These are phyloP conservation scores for Usnea hakonensis DNA, from an alignment of 495 filamentous ascomycete species.

Conservation along the genomic window DNA sequence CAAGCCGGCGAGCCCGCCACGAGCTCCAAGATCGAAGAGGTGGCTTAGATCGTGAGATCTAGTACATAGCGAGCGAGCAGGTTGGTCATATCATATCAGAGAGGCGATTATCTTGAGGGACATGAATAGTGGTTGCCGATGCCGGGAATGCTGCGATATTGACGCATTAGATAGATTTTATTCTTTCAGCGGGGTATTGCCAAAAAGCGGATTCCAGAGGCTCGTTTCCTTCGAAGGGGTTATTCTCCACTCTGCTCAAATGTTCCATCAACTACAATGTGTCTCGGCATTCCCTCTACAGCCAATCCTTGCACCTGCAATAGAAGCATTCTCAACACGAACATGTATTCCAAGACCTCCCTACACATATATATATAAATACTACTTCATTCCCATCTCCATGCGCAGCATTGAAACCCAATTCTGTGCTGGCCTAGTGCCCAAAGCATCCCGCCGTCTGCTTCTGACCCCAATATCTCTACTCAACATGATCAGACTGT, in stretches of 20 bases:
- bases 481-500: neutral
- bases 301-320: too few relatives aligned
- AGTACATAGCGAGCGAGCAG: slow-evolving; percentile 5
- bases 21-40: slow-evolving; percentile 48
- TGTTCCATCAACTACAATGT: too few relatives aligned
- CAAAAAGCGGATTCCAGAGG: neutral
- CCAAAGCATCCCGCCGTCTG: too few relatives aligned
- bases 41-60: slow-evolving; percentile 33
- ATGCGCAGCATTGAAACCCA: too few relatives aligned
- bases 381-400: too few relatives aligned
- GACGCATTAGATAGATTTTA: neutral
- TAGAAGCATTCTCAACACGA: too few relatives aligned
- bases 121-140: neutral
- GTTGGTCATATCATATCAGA: neutral
- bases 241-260: too few relatives aligned
- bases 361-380: too few relatives aligned
- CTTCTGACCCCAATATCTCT: neutral
- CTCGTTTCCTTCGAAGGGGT: too few relatives aligned
- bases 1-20: slow-evolving; percentile 23
- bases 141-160: neutral
- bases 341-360: too few relatives aligned
- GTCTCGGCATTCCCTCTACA: neutral
- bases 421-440: too few relatives aligned
- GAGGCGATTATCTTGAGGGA: neutral
- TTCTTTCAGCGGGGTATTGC: neutral